Base-by-base conservation (phyloP, 2,329 filamentous ascomycete species). In the Verticillium zaregamsianum region DNA sequence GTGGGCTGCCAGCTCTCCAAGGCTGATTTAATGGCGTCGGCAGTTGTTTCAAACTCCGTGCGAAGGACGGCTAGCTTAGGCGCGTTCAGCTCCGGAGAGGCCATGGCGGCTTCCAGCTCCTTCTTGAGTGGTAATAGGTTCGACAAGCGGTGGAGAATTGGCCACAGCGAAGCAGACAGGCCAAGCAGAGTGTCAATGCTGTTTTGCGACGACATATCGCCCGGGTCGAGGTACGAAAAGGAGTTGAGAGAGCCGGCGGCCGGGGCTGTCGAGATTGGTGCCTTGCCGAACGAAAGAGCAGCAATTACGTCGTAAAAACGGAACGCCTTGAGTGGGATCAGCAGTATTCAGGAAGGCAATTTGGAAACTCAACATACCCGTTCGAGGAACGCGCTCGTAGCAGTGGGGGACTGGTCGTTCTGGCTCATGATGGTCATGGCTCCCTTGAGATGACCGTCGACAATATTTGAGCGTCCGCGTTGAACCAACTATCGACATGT, bases 231-330 rank as follows among this genome's bases (percentile, higher is more conserved):
- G 2, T 79, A 77, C 17, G 82, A 77, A 45, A 82, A 75, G 1
- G 81, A 80, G 3, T 80, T 70, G 2, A 82, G 74, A 28, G 79
- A 77, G 17, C 78, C 78, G 5, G 78, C 76, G 14, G 79, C 78
- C 2, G 82, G 79, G 3, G 81, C 77, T 14, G 75, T 79, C 1
- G 83, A 82, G 14, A 87, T 76, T 2, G 85, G 85, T 5, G 83
- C 76, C 14, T 82, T 86, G 60, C 84, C 85, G 58, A 87, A 80
- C 0, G 86, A 88, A 33, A 89, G 74, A 1, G 86, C 85, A 6
- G 85, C 82, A 61, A 88, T 88, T 25, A 88, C 86, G 68, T 88
- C 86, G 72, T 88, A 88, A 67, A 88, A 88, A 6, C 83, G 81
- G 66, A 88, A 89, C 1, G 85, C 85, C 85, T 88, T 60, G 23